A percentile compares a stretch with the other conserved stretches of the same genome.
These are phyloP conservation scores for Termitomyces sp. DNA, from an alignment of 768 basidiomycete genomes.

Conservation along the genomic window DNA sequence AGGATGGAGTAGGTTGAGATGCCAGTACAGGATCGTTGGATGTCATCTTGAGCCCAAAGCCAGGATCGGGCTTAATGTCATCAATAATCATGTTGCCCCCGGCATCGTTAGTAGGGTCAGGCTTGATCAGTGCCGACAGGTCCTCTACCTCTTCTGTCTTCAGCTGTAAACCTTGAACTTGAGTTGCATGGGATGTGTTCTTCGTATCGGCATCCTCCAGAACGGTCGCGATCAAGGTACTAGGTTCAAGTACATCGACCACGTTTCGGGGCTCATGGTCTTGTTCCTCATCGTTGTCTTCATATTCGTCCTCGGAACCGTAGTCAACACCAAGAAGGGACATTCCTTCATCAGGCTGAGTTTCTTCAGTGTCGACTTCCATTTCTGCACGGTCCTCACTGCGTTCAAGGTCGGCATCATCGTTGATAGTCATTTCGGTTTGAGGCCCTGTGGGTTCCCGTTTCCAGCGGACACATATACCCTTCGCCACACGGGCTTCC, in stretches of 20 bases:
- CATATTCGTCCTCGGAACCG: conserved; percentile 59
- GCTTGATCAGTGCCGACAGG: conserved; percentile 29
- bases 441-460: conserved; percentile 34
- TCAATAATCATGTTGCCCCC: conserved; percentile 22
- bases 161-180: conserved; percentile 20
- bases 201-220: conserved; percentile 29
- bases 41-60: conserved; percentile 41
- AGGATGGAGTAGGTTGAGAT: conserved; percentile 34
- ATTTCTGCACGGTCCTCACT: conserved; percentile 16
- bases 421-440: conserved; percentile 25
- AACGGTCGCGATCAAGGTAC: conserved; percentile 50
- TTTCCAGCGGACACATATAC: conserved; percentile 66
- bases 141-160: conserved; percentile 56
- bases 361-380: conserved; percentile 21
- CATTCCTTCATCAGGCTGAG: conserved; percentile 13
- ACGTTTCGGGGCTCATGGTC: conserved; percentile 48
- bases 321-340: conserved; percentile 43
- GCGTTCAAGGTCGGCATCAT: conserved; percentile 5
- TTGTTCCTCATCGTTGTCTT: conserved; percentile 49
- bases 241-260: conserved; percentile 55
- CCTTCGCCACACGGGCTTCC: conserved; percentile 57
- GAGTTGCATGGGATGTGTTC: conserved; percentile 19
- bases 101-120: background rate
- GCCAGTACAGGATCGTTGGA: conserved; percentile 53
- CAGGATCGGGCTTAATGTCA: conserved; percentile 23